Evolutionary conservation across 2,329 filamentous ascomycete species (phyloP).

Genomic region (Hyphodiscus sp.): DNA sequence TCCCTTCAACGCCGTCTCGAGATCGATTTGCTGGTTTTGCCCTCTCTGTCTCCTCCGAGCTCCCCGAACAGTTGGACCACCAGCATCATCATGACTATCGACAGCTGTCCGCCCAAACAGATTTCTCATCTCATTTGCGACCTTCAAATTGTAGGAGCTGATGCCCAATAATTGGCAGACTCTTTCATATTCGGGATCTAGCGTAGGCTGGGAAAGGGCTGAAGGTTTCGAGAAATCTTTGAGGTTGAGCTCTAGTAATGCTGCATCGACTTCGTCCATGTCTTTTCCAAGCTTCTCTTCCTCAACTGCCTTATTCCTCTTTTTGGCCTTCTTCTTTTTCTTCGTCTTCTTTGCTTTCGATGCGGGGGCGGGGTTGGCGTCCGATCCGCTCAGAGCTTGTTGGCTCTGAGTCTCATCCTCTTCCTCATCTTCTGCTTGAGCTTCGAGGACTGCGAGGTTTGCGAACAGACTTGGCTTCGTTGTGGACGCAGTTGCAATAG

Average conservation of each 20-base stretch:
- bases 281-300: constrained; percentile 27
- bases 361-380: constrained; percentile 24
- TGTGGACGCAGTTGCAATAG: constrained; percentile 26
- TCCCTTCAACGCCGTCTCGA: constrained; percentile 31
- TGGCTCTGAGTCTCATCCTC: constrained; percentile 29
- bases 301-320: constrained; percentile 27
- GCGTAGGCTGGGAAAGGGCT: constrained; percentile 7
- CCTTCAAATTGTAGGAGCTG: constrained; percentile 71
- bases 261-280: constrained; percentile 61
- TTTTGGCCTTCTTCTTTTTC: constrained; percentile 57
- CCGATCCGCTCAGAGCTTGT: constrained; percentile 28
- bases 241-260: constrained; percentile 52
- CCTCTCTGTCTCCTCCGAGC: constrained; percentile 37
- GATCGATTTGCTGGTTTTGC: constrained; percentile 36
- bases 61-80: constrained; percentile 30
- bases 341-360: constrained; percentile 41
- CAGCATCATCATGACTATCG: constrained; percentile 47
- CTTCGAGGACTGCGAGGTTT: constrained; percentile 40
- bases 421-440: constrained; percentile 33
- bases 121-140: constrained; percentile 82
- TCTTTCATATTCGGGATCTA: constrained; percentile 37
- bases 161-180: constrained; percentile 50
- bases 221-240: constrained; percentile 17
- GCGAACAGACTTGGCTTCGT: constrained; percentile 47
- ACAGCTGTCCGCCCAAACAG: constrained; percentile 61